These are phyloP conservation scores for Trifolium subterraneum DNA, from an alignment of 306 rosid species.

Conservation along the genomic window DNA sequence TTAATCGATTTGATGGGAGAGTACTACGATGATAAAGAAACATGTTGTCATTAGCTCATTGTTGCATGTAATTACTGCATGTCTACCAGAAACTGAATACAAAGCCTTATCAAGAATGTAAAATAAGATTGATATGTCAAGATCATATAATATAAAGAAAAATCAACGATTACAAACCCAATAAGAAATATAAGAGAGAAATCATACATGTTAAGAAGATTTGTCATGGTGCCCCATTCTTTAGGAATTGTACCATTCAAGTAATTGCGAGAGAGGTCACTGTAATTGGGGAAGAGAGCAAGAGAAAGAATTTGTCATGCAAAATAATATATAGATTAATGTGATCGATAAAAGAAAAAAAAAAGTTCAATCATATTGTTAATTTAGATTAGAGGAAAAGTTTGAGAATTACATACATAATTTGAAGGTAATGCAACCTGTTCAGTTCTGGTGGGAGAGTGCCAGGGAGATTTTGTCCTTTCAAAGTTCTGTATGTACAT, in stretches of 20 bases:
- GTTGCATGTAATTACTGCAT: background rate
- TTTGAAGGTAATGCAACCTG: constrained; percentile 53
- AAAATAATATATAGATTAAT: background rate
- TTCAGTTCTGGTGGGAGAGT: constrained; percentile 54
- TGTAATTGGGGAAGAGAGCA: constrained; percentile 31
- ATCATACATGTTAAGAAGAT: constrained; percentile 54
- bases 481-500: constrained; percentile 44
- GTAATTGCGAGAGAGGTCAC: constrained; percentile 67
- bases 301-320: background rate
- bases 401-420: constrained; percentile 49
- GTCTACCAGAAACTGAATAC: background rate
- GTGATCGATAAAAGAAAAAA: background rate
- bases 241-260: constrained; percentile 65
- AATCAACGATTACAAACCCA: background rate
- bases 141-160: background rate
- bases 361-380: background rate
- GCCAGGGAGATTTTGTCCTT: constrained; percentile 56
- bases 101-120: background rate
- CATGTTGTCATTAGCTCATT: constrained; percentile 13
- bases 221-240: constrained; percentile 60
- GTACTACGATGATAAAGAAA: constrained; percentile 50
- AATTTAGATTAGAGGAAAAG: background rate
- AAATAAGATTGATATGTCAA: background rate
- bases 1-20: constrained; percentile 64
- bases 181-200: background rate